A percentile compares a stretch with the other conserved stretches of the same genome.
These are phyloP conservation scores for Raffaelea deltoideospora DNA, from an alignment of 2,329 filamentous ascomycete genomes.

Conservation along the genomic window DNA sequence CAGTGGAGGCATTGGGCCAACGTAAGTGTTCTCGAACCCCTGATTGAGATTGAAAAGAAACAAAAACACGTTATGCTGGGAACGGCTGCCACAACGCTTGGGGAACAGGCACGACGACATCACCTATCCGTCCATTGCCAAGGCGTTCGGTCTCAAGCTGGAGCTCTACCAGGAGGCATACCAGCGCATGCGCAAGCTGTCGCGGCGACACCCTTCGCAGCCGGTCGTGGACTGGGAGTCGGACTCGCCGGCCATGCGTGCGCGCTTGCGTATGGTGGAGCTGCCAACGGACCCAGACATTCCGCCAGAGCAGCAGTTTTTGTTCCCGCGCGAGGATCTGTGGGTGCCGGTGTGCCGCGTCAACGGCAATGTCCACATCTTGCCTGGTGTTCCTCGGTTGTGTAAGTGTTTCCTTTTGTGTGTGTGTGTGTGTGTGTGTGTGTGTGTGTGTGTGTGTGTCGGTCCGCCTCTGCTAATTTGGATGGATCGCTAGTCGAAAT, in stretches of 20 bases:
- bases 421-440: slow-evolving; percentile 12
- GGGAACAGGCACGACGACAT: slow-evolving; percentile 81
- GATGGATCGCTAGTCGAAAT: slow-evolving; percentile 51
- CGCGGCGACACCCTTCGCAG: slow-evolving; percentile 56
- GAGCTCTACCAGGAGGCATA: slow-evolving; percentile 64
- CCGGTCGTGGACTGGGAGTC: slow-evolving; percentile 72
- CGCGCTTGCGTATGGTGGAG: slow-evolving; percentile 82
- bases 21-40: slow-evolving; percentile 43
- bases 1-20: slow-evolving; percentile 85
- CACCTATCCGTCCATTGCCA: slow-evolving; percentile 86
- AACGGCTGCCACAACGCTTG: too few species aligned
- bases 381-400: slow-evolving; percentile 76
- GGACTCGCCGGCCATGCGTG: slow-evolving; percentile 61
- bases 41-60: not conserved
- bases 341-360: slow-evolving; percentile 87
- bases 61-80: not conserved
- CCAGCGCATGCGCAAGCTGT: slow-evolving; percentile 69
- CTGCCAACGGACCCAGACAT: slow-evolving; percentile 60
- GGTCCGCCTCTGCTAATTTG: too few species aligned
- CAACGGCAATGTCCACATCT: slow-evolving; percentile 84
- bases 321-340: slow-evolving; percentile 66
- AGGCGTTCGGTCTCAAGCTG: slow-evolving; percentile 66
- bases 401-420: slow-evolving; percentile 30
- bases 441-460: not conserved
- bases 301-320: slow-evolving; percentile 52